Percentiles rank a stretch among this genome's conserved stretches.
Evolutionary conservation across 495 filamentous ascomycete species (phyloP).

Genomic region (Aspergillus sclerotioniger): DNA sequence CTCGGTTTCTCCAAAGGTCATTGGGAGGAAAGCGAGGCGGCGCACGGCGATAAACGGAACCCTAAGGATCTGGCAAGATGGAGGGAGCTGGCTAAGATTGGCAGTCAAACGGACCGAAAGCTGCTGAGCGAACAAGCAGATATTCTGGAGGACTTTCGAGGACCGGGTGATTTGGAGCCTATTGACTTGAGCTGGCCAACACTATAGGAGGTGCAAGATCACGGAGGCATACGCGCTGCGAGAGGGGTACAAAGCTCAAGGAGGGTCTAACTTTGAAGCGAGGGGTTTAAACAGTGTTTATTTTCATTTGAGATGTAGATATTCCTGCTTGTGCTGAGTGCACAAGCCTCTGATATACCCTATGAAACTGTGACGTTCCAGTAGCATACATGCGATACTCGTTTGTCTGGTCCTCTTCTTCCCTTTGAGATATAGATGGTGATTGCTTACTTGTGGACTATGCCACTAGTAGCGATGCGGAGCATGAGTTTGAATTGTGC

Average conservation of each 20-base stretch:
- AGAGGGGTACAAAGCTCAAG: not conserved
- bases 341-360: not conserved
- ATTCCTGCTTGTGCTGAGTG: no score
- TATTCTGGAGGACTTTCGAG: conserved; percentile 36
- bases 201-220: conserved; percentile 13
- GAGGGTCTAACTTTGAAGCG: no score
- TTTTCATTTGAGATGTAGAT: no score
- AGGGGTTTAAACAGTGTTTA: no score
- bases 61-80: conserved; percentile 31
- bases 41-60: conserved; percentile 41
- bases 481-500: no score
- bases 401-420: not conserved
- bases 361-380: not conserved
- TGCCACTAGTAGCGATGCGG: no score
- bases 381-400: not conserved
- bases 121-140: conserved; percentile 41
- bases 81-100: conserved; percentile 33
- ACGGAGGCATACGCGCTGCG: not conserved
- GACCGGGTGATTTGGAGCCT: conserved; percentile 31
- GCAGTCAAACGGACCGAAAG: conserved; percentile 32
- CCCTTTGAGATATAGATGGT: not conserved
- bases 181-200: conserved; percentile 35
- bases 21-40: conserved; percentile 33
- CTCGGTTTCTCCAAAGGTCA: conserved; percentile 41
- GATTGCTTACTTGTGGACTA: no score